Conservation (phyloP, 495 filamentous ascomycete species). For the Immersiella caudata region DNA sequence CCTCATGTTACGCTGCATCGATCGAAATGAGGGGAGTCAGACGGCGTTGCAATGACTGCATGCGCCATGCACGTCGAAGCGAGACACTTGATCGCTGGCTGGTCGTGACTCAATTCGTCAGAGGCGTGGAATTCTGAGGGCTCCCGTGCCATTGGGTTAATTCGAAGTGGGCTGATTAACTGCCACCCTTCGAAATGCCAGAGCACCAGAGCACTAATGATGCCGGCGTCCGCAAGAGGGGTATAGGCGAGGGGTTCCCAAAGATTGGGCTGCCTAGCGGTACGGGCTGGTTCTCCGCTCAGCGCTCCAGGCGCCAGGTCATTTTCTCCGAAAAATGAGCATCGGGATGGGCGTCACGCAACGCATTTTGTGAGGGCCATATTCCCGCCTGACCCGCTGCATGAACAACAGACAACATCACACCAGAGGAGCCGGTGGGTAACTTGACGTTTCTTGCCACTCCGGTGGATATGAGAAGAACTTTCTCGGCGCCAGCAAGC, state of each 20-base stretch:
- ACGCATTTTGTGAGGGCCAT: too few species aligned
- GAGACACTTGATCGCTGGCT: constrained; percentile 16
- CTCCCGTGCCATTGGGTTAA: constrained; percentile 9
- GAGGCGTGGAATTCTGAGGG: background rate
- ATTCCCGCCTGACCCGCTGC: background rate
- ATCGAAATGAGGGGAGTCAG: constrained; percentile 21
- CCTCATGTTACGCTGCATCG: background rate
- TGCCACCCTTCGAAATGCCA: constrained; percentile 1
- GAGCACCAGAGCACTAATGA: background rate
- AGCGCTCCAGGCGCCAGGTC: background rate
- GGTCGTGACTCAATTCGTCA: constrained; percentile 26
- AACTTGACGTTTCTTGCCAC: background rate
- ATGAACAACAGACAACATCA: background rate
- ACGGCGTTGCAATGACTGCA: constrained; percentile 24
- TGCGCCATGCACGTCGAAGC: constrained; percentile 24
- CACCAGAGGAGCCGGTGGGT: background rate
- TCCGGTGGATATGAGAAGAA: background rate
- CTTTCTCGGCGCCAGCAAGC: background rate
- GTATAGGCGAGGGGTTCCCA: too few species aligned
- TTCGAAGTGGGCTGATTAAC: background rate
- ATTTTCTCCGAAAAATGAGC: background rate
- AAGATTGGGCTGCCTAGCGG: too few species aligned
- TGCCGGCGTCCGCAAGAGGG: background rate
- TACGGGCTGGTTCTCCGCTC: background rate
- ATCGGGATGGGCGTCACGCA: background rate